A percentile compares a stretch with the other conserved stretches of the same genome.
phyloP scores from a whole-genome alignment of 179 eudicot species.

The Silene coronaria region DNA sequence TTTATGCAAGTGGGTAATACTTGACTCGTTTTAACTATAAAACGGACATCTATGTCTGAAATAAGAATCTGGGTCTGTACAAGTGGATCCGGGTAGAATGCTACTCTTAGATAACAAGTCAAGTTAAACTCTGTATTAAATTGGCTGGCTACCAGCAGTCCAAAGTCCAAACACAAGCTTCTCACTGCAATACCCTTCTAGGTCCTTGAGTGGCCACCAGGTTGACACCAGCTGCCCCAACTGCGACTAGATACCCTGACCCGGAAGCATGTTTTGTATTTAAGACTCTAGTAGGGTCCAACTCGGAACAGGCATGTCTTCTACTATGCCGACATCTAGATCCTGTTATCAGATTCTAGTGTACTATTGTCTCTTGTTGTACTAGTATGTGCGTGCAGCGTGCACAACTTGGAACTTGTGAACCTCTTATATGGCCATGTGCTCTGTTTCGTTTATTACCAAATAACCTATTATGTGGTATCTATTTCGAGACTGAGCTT shows the following conservation, averaged over 20 bases:
- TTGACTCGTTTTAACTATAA: too few species aligned
- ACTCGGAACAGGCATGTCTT: neutral
- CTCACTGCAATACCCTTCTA: neutral
- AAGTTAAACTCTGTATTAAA: neutral
- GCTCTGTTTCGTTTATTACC: neutral
- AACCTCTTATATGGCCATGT: neutral
- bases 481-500: too few species aligned
- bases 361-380: neutral
- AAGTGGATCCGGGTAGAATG: neutral
- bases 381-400: too few species aligned
- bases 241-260: neutral
- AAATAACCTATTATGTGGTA: neutral
- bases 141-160: neutral
- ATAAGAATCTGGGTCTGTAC: neutral
- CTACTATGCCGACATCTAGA: neutral
- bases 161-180: neutral
- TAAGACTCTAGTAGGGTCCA: neutral
- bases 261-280: neutral
- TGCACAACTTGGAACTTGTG: neutral
- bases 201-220: neutral
- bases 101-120: neutral
- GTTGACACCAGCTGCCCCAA: neutral
- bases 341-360: neutral
- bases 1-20: too few species aligned
- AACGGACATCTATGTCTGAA: too few species aligned